A percentile compares a stretch with the other conserved stretches of the same genome.
phyloP scores from a whole-genome alignment of 2,329 filamentous ascomycete species.

The Purpureocillium takamizusanense region DNA sequence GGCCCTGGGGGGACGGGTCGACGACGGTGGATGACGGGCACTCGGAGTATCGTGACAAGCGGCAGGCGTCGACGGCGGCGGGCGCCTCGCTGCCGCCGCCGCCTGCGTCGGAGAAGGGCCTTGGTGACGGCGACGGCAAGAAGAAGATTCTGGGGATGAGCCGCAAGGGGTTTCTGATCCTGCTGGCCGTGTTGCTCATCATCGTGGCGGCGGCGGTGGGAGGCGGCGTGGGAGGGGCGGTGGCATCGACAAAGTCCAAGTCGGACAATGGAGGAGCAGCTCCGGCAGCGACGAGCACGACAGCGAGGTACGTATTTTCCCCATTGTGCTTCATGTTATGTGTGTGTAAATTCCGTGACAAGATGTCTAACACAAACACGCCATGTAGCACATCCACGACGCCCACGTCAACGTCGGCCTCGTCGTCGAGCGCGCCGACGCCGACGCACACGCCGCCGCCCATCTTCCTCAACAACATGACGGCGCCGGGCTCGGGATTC shows the following conservation, averaged over 20 bases:
- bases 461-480: constrained; percentile 15
- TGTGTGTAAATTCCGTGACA: too few relatives aligned
- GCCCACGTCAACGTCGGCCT: not conserved
- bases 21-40: not conserved
- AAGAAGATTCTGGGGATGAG: constrained; percentile 6
- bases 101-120: not conserved
- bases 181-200: constrained; percentile 6
- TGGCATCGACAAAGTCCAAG: constrained; percentile 6
- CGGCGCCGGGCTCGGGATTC: constrained; percentile 7
- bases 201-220: constrained; percentile 10
- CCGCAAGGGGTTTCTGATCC: constrained; percentile 8
- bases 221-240: constrained; percentile 9
- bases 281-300: not conserved
- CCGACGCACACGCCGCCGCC: not conserved
- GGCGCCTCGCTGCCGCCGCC: not conserved
- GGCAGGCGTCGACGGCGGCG: too few relatives aligned
- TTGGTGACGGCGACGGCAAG: too few relatives aligned
- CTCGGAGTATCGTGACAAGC: not conserved
- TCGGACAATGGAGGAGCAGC: not conserved
- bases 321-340: not conserved
- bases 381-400: not conserved
- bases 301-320: too few relatives aligned
- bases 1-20: not conserved
- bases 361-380: too few relatives aligned
- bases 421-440: constrained; percentile 1